Evolutionary conservation across 108 stramenopile species (phyloP).

Genomic region (Stephanodiscus triporus): DNA sequence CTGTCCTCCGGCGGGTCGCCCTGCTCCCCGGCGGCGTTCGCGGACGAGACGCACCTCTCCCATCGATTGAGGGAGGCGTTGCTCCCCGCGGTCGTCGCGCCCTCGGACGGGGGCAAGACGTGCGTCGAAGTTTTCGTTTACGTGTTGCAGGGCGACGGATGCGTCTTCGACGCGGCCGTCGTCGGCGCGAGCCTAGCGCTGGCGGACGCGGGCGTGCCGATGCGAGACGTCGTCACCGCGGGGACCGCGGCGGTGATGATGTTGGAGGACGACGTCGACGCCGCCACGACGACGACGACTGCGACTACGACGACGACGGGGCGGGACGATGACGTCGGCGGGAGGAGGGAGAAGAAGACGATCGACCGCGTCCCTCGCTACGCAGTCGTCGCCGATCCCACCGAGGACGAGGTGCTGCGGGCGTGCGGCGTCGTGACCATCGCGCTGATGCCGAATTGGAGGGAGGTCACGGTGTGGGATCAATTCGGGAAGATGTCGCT

Average conservation of each 20-base stretch:
- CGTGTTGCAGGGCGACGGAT: slow-evolving; percentile 83
- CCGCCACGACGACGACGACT: neutral
- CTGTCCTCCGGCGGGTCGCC: slow-evolving; percentile 34
- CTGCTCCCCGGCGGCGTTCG: slow-evolving; percentile 37
- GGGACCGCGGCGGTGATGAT: slow-evolving; percentile 63
- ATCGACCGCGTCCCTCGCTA: slow-evolving; percentile 11
- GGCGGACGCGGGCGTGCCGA: slow-evolving; percentile 69
- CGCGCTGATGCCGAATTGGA: slow-evolving; percentile 81
- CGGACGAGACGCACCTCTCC: slow-evolving; percentile 66
- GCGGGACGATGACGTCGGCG: neutral
- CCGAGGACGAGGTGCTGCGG: slow-evolving; percentile 53
- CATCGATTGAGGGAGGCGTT: slow-evolving; percentile 58
- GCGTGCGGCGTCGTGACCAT: slow-evolving; percentile 62
- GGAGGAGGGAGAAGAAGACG: slow-evolving; percentile 2
- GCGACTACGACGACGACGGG: slow-evolving; percentile 26
- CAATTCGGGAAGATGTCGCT: slow-evolving; percentile 67
- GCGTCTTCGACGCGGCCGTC: slow-evolving; percentile 69
- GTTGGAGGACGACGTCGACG: slow-evolving; percentile 8
- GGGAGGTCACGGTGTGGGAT: slow-evolving; percentile 82
- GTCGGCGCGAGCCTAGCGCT: slow-evolving; percentile 73
- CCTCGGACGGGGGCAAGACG: slow-evolving; percentile 55
- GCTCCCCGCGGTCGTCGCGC: slow-evolving; percentile 49
- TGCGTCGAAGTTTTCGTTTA: slow-evolving; percentile 62
- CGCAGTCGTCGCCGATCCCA: slow-evolving; percentile 68
- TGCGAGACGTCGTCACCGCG: slow-evolving; percentile 71